phyloP scores from a whole-genome alignment of 106 monocot species.

The Dioscorea alata region DNA sequence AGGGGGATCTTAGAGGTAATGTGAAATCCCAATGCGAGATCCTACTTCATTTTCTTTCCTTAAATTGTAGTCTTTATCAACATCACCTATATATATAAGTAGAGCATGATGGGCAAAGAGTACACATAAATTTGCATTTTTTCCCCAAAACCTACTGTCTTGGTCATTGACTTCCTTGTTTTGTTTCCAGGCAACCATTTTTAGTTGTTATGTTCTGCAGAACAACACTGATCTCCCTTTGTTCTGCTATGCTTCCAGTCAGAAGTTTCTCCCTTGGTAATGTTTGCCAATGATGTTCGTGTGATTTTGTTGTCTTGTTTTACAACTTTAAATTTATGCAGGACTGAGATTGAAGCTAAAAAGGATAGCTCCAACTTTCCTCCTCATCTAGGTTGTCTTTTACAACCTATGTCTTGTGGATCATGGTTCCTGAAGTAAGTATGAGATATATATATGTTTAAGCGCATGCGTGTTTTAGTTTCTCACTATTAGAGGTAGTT shows the following conservation, averaged over 20 bases:
- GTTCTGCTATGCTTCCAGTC: conserved; percentile 35
- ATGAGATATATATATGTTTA: background rate
- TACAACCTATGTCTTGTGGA: conserved; percentile 50
- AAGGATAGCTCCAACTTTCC: conserved; percentile 22
- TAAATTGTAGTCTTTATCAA: background rate
- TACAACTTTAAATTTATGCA: conserved; percentile 16
- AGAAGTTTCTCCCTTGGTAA: conserved; percentile 39
- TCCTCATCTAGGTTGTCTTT: conserved; percentile 54
- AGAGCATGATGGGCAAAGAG: too few species aligned
- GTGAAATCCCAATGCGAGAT: too few species aligned
- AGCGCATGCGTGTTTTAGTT: too few species aligned
- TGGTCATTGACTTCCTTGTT: background rate
- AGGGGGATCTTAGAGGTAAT: conserved; percentile 71
- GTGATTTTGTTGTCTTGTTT: conserved; percentile 2
- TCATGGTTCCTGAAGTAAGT: conserved; percentile 88
- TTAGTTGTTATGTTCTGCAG: conserved; percentile 53
- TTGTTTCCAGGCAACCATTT: conserved; percentile 57
- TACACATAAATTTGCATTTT: too few species aligned
- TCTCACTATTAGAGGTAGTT: too few species aligned
- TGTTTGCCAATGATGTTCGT: background rate
- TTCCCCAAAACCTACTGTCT: background rate
- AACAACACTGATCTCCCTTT: conserved; percentile 62
- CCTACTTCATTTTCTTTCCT: background rate
- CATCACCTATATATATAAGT: too few species aligned
- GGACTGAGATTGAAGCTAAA: conserved; percentile 32